phyloP scores from a whole-genome alignment of 78 protist species.

The Mastigamoeba balamuthi region DNA sequence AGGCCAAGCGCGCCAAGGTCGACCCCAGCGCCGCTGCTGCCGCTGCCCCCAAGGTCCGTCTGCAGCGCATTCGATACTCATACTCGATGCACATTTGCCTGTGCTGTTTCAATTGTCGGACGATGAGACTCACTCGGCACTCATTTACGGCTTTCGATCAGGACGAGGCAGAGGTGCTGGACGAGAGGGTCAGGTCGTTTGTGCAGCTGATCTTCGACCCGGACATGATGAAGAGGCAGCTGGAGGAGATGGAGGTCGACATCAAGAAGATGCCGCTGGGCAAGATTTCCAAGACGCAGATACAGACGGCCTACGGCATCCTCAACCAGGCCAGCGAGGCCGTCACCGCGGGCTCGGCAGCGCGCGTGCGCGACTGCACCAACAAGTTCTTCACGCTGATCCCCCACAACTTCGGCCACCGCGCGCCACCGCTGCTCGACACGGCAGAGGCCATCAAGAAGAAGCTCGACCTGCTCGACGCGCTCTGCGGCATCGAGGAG shows the following conservation, averaged over 20 bases:
- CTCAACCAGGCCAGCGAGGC: not conserved
- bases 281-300: slow-evolving; percentile 59
- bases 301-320: slow-evolving; percentile 47
- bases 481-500: slow-evolving; percentile 56
- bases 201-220: slow-evolving; percentile 43
- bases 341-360: too few relatives aligned
- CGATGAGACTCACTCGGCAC: too few relatives aligned
- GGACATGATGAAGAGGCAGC: slow-evolving; percentile 43
- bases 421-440: slow-evolving; percentile 14
- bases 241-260: slow-evolving; percentile 49
- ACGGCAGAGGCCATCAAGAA: slow-evolving; percentile 16
- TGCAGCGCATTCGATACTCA: too few relatives aligned
- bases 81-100: too few relatives aligned
- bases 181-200: slow-evolving; percentile 10
- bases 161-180: too few relatives aligned
- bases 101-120: too few relatives aligned
- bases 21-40: not conserved
- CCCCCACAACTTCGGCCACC: slow-evolving; percentile 45
- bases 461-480: slow-evolving; percentile 46
- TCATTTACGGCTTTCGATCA: too few relatives aligned
- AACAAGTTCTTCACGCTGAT: not conserved
- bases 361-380: slow-evolving; percentile 13
- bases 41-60: too few relatives aligned
- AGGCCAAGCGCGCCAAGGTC: not conserved
- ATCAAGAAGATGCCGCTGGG: slow-evolving; percentile 69